Percentiles rank a stretch among this genome's conserved stretches.
Conservation (phyloP, 805 yeast genomes). For the Yamadazyma tumulicola region DNA sequence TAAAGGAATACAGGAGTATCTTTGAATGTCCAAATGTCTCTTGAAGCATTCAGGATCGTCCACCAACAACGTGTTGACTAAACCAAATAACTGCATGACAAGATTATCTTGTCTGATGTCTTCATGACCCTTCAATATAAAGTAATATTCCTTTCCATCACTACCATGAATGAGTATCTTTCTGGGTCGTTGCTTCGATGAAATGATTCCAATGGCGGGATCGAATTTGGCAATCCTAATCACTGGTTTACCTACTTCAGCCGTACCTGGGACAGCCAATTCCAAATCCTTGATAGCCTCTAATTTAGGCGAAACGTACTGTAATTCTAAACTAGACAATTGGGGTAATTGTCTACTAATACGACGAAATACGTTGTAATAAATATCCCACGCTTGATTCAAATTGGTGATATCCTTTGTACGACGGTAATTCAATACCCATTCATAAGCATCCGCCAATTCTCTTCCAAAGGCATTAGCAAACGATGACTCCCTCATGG, state of each 20-base stretch:
- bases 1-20: conserved; percentile 88
- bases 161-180: conserved; percentile 75
- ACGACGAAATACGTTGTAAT: conserved; percentile 88
- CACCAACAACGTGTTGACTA: conserved; percentile 83
- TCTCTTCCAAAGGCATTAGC: conserved; percentile 93
- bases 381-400: conserved; percentile 97
- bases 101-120: conserved; percentile 96
- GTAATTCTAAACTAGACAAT: conserved; percentile 79
- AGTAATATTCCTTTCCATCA: conserved; percentile 88
- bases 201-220: conserved; percentile 78
- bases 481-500: conserved; percentile 88
- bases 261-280: conserved; percentile 92
- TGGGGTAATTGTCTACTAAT: conserved; percentile 88
- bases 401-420: conserved; percentile 83
- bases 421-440: conserved; percentile 82
- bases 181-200: conserved; percentile 96
- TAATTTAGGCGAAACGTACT: conserved; percentile 89
- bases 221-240: conserved; percentile 73
- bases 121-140: conserved; percentile 88
- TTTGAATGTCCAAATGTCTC: conserved; percentile 89
- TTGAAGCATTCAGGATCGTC: conserved; percentile 95
- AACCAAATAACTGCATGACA: conserved; percentile 96
- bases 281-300: conserved; percentile 75
- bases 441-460: conserved; percentile 85
- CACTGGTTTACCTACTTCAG: conserved; percentile 77